phyloP scores from a whole-genome alignment of 352 stramenopile species.

The Phytophthora tubulina region DNA sequence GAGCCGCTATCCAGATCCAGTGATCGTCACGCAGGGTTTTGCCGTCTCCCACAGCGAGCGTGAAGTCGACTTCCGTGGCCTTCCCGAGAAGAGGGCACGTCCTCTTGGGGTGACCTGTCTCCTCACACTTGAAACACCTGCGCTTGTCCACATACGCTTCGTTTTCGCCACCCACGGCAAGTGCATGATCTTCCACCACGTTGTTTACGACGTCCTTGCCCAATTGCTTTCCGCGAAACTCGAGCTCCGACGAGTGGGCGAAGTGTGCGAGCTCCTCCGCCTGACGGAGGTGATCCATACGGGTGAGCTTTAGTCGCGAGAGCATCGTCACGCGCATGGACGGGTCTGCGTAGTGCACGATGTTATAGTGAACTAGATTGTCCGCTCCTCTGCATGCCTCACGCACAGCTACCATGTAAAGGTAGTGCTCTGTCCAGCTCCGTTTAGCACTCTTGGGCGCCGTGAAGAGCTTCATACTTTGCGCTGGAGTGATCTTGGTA shows the following conservation, averaged over 20 bases:
- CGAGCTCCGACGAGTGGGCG: constrained; percentile 19
- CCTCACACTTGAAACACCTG: constrained; percentile 22
- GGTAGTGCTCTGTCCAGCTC: constrained; percentile 25
- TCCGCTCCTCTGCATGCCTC: constrained; percentile 20
- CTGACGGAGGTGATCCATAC: constrained; percentile 26
- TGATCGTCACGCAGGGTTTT: background rate
- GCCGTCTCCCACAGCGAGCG: constrained; percentile 1
- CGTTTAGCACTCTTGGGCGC: constrained; percentile 9
- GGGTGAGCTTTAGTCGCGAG: constrained; percentile 8
- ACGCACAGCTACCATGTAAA: constrained; percentile 27
- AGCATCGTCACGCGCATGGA: constrained; percentile 14
- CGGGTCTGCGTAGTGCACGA: constrained; percentile 28
- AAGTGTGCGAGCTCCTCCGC: constrained; percentile 36
- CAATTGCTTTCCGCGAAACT: constrained; percentile 8
- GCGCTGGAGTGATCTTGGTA: constrained; percentile 22
- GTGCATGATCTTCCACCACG: background rate
- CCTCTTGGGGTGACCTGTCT: constrained; percentile 5
- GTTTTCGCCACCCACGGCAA: background rate
- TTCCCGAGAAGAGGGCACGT: background rate
- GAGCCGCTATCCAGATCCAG: constrained; percentile 19
- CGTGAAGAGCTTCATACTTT: constrained; percentile 34
- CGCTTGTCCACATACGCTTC: background rate
- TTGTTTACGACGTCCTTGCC: constrained; percentile 12
- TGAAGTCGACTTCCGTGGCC: constrained; percentile 1
- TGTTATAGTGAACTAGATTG: constrained; percentile 30